Base-by-base conservation (phyloP, 441 rosid species). In the Geranium incanum region DNA sequence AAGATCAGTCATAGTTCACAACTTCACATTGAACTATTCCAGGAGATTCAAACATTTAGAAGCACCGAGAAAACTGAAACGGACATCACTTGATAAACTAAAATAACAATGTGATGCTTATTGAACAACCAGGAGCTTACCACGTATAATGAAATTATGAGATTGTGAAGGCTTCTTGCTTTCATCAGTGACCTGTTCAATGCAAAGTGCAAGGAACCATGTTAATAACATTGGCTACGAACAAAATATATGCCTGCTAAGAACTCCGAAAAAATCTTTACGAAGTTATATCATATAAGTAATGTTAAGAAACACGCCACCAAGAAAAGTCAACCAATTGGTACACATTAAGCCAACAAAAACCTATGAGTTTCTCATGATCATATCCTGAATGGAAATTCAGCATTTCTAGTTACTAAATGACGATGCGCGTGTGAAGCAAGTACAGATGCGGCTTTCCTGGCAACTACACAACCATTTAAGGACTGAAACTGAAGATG, bases 121-220 rank as follows among this genome's bases (percentile, higher is more conserved):
- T 39, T 36, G 3, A 67, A n/a, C 57, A 60, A 67, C 28, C 28
- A 68, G 68, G 70, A 72, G 21, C 70, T 67, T 71, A 80, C 79
- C 76, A 67, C 71, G 57, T 21, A 41, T 71, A 73, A 77, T 74
- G 78, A 83, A 73, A 62, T 66, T 68, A 3, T 43, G 48, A 11
- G 82, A 78, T 13, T 68, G 72, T 19, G 70, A 41, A 55, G 78
- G 68, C 74, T 80, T 82, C 66, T 67, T 74, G 60, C 70, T 77
- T 74, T 70, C 77, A 41, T 78, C 84, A 60, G 13, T 69, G 71
- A 69, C 90, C 98, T 94, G 86, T 71, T 68, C 75, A 76, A 69
- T 15, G 6, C 73, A 72, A 80, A 71, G 75, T 6, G 60, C 60
- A 77, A 70, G 15, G 28, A 70, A 59, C 23, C 37, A 71, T 8